A percentile compares a stretch with the other conserved stretches of the same genome.
Conservation (phyloP, 768 basidiomycete genomes). For the Erythrobasidium yunnanense region DNA sequence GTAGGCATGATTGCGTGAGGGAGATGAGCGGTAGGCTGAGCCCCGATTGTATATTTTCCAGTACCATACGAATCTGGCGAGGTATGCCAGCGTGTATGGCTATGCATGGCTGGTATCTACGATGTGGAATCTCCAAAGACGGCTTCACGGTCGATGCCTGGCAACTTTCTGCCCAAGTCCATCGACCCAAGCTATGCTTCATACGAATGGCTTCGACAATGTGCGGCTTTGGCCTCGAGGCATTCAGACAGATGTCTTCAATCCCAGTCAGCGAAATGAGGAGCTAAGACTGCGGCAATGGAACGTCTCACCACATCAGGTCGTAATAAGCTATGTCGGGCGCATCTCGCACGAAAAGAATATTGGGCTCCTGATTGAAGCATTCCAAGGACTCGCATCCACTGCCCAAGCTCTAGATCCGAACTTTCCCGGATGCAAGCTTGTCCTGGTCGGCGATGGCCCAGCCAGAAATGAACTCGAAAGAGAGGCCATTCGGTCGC, state of each 20-base stretch:
- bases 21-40: not conserved
- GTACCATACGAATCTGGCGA: constrained; percentile 45
- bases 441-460: constrained; percentile 46
- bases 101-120: constrained; percentile 43
- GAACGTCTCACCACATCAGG: not conserved
- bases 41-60: not conserved
- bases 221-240: constrained; percentile 45
- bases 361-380: constrained; percentile 44
- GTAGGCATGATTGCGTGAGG: not conserved
- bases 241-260: constrained; percentile 43
- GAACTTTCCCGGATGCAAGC: constrained; percentile 31
- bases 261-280: constrained; percentile 38
- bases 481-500: not conserved
- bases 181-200: constrained; percentile 42
- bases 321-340: constrained; percentile 29
- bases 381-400: constrained; percentile 39
- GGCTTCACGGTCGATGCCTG: constrained; percentile 37
- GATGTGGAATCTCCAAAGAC: constrained; percentile 42
- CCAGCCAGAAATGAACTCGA: constrained; percentile 43
- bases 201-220: constrained; percentile 39
- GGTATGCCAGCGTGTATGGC: constrained; percentile 46
- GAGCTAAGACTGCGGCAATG: constrained; percentile 40
- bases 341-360: constrained; percentile 47
- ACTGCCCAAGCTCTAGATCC: not conserved
- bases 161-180: constrained; percentile 45